phyloP scores from a whole-genome alignment of 805 yeast species.

The Spathaspora hagerdaliae region DNA sequence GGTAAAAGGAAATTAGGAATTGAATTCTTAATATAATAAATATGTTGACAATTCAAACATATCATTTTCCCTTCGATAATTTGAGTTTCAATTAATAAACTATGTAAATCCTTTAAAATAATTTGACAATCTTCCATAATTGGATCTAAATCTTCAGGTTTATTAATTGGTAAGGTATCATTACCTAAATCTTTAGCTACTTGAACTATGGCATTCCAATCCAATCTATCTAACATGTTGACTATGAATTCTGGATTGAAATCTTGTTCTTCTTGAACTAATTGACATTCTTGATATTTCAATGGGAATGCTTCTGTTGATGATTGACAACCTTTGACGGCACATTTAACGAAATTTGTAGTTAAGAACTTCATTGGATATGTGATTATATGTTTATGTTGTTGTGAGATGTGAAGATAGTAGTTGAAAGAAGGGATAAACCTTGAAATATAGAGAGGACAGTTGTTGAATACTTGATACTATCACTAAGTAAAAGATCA shows the following conservation, averaged over 20 bases:
- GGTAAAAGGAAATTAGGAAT: constrained; percentile 93
- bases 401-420: too few relatives aligned
- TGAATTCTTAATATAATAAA: constrained; percentile 85
- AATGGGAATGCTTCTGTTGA: constrained; percentile 80
- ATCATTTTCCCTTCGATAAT: constrained; percentile 86
- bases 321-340: constrained; percentile 75
- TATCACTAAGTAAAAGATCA: too few relatives aligned
- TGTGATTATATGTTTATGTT: background rate
- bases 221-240: constrained; percentile 73
- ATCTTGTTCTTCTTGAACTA: constrained; percentile 76
- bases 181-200: constrained; percentile 75
- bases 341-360: constrained; percentile 94
- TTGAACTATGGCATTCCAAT: constrained; percentile 79
- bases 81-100: constrained; percentile 76
- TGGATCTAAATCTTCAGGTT: constrained; percentile 57
- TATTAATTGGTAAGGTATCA: constrained; percentile 50
- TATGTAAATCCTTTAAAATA: constrained; percentile 72
- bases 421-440: too few relatives aligned
- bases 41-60: constrained; percentile 81
- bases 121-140: constrained; percentile 48
- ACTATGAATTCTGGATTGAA: constrained; percentile 76
- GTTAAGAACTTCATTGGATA: constrained; percentile 80
- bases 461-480: too few relatives aligned
- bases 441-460: too few relatives aligned
- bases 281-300: constrained; percentile 58